Percentiles rank a stretch among this genome's conserved stretches.
phyloP scores from a whole-genome alignment of 2,329 filamentous ascomycete species.

The Torrubiella hemipterigena region DNA sequence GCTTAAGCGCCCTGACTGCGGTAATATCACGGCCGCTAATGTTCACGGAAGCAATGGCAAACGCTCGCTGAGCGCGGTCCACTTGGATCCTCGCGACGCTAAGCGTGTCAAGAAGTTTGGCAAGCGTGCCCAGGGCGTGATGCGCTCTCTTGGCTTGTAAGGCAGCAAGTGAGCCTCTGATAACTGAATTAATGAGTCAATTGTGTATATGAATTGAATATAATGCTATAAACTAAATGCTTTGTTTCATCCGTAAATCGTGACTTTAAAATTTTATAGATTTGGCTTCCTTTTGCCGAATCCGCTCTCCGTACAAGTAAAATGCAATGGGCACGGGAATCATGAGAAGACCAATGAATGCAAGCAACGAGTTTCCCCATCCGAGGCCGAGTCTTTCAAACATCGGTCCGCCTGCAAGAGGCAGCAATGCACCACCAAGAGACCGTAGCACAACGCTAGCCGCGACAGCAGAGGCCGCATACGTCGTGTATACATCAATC shows the following conservation, averaged over 20 bases:
- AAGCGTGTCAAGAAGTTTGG: constrained; percentile 36
- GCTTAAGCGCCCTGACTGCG: constrained; percentile 43
- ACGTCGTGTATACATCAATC: constrained; percentile 36
- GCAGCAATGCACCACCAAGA: constrained; percentile 24
- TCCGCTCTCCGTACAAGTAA: constrained; percentile 21
- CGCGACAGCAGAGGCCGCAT: constrained; percentile 27
- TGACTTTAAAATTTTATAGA: constrained; percentile 11
- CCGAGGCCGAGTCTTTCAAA: constrained; percentile 25
- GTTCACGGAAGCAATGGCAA: constrained; percentile 16
- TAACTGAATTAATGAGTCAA: constrained; percentile 1
- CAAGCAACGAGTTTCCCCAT: constrained; percentile 30
- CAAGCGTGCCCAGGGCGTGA: constrained; percentile 4
- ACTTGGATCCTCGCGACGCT: constrained; percentile 33
- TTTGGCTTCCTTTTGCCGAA: constrained; percentile 18
- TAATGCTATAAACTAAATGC: not conserved
- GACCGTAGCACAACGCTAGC: constrained; percentile 24
- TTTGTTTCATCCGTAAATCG: too few relatives aligned
- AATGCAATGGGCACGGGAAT: constrained; percentile 25
- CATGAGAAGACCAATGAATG: constrained; percentile 23
- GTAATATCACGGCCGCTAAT: constrained; percentile 31
- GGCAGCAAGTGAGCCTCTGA: not conserved
- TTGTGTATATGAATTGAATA: not conserved
- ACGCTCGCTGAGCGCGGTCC: constrained; percentile 28
- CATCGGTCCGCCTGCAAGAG: constrained; percentile 24
- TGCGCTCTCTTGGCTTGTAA: not conserved